Percentiles rank a stretch among this genome's conserved stretches.
These are phyloP conservation scores for Tuber magnatum DNA, from an alignment of 495 filamentous ascomycete species.

Conservation along the genomic window DNA sequence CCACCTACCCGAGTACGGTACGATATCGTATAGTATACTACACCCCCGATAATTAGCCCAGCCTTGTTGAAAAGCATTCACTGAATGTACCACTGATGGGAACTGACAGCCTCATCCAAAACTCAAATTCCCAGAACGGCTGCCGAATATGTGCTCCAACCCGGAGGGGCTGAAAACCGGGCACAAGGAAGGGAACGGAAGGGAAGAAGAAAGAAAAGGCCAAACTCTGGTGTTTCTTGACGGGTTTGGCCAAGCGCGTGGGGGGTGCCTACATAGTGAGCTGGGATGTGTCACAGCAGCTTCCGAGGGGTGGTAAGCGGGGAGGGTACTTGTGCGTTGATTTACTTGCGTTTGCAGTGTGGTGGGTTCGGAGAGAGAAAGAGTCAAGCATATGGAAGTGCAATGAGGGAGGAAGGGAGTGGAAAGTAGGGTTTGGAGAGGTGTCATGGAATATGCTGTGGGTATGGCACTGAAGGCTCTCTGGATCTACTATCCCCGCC, in stretches of 20 bases:
- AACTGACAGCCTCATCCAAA: not conserved
- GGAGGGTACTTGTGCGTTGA: not conserved
- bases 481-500: too few relatives aligned
- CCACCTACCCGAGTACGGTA: not conserved
- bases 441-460: not conserved
- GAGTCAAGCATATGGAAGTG: not conserved
- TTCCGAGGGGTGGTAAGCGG: not conserved
- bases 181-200: not conserved
- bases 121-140: not conserved
- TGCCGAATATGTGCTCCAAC: not conserved
- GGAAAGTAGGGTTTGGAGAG: not conserved
- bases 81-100: not conserved
- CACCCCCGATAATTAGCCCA: not conserved
- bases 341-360: not conserved
- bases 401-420: not conserved
- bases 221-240: not conserved
- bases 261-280: not conserved
- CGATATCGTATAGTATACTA: not conserved
- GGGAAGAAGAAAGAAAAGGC: not conserved
- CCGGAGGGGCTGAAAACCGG: not conserved
- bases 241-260: not conserved
- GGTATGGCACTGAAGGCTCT: not conserved
- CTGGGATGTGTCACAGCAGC: not conserved
- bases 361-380: not conserved
- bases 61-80: not conserved